Conservation (phyloP, 1,284 basidiomycete species). For the Ceratobasidium sp. region DNA sequence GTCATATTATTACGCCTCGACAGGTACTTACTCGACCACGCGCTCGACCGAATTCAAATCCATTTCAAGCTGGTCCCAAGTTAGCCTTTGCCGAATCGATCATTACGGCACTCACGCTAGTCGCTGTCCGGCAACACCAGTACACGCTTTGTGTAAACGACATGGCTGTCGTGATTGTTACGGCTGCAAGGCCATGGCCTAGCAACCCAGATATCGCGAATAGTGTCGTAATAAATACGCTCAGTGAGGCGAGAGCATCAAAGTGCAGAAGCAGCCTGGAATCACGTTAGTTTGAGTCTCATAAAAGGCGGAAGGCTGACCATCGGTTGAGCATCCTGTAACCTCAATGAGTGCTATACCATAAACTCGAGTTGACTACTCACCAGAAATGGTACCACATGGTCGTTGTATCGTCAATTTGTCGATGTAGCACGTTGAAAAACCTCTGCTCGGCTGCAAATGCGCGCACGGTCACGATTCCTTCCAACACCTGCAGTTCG, state of each 20-base stretch:
- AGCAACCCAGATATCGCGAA: constrained; percentile 75
- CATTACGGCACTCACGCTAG: constrained; percentile 11
- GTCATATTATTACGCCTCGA: background rate
- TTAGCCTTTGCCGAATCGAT: background rate
- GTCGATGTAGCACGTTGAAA: constrained; percentile 69
- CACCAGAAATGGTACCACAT: constrained; percentile 40
- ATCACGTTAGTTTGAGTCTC: constrained; percentile 31
- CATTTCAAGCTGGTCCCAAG: constrained; percentile 60
- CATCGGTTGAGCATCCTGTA: constrained; percentile 47
- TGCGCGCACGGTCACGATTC: constrained; percentile 86
- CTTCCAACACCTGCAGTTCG: constrained; percentile 55
- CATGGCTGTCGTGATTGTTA: constrained; percentile 84
- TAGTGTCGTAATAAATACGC: constrained; percentile 72
- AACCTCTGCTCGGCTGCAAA: constrained; percentile 86
- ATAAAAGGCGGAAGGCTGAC: constrained; percentile 41
- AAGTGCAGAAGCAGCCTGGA: constrained; percentile 74
- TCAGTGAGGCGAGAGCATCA: constrained; percentile 70
- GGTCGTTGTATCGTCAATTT: constrained; percentile 67
- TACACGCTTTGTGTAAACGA: constrained; percentile 55
- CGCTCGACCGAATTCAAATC: constrained; percentile 77
- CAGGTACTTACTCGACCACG: constrained; percentile 61
- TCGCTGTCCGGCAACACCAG: constrained; percentile 28
- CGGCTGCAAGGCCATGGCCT: constrained; percentile 76
- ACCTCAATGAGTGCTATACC: too few species aligned
- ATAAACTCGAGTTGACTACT: background rate